These are phyloP conservation scores for Flammula alnicola DNA, from an alignment of 1,284 basidiomycete species.

Conservation along the genomic window DNA sequence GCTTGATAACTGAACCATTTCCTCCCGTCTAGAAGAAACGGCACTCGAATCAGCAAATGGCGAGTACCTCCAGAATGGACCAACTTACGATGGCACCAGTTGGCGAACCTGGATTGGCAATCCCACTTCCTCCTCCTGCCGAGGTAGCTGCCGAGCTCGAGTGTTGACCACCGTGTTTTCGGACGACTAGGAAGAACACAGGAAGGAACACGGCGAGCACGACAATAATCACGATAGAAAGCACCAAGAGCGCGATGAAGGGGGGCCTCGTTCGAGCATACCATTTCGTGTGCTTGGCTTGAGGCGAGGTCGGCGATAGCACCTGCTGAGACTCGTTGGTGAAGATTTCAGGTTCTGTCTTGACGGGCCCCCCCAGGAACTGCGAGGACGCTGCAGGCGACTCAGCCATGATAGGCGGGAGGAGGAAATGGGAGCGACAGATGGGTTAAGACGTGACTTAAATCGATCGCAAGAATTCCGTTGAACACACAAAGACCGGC, in stretches of 20 bases:
- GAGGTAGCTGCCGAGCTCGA: constrained; percentile 7
- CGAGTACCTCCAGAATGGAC: too few relatives aligned
- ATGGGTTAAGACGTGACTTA: too few relatives aligned
- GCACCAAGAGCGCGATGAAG: constrained; percentile 22
- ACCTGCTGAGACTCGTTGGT: constrained; percentile 1
- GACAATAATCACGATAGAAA: constrained; percentile 43
- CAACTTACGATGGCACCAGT: constrained; percentile 24
- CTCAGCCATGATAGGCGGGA: too few relatives aligned
- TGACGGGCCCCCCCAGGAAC: too few relatives aligned
- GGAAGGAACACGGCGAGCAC: constrained; percentile 55
- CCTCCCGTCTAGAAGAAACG: constrained; percentile 51
- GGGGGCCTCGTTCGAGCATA: constrained; percentile 20
- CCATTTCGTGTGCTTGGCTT: constrained; percentile 12
- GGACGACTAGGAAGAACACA: constrained; percentile 53
- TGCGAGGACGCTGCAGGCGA: too few relatives aligned
- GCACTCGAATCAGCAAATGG: too few relatives aligned
- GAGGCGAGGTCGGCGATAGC: background rate
- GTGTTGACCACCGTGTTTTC: constrained; percentile 36
- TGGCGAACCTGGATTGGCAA: constrained; percentile 19
- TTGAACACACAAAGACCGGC: too few relatives aligned
- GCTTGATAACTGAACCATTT: constrained; percentile 64
- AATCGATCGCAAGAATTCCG: too few relatives aligned
- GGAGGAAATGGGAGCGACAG: too few relatives aligned
- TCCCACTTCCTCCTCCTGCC: constrained; percentile 10
- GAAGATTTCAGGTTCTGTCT: background rate